phyloP scores from a whole-genome alignment of 108 stramenopile species.

The Schizochytrium sp. region DNA sequence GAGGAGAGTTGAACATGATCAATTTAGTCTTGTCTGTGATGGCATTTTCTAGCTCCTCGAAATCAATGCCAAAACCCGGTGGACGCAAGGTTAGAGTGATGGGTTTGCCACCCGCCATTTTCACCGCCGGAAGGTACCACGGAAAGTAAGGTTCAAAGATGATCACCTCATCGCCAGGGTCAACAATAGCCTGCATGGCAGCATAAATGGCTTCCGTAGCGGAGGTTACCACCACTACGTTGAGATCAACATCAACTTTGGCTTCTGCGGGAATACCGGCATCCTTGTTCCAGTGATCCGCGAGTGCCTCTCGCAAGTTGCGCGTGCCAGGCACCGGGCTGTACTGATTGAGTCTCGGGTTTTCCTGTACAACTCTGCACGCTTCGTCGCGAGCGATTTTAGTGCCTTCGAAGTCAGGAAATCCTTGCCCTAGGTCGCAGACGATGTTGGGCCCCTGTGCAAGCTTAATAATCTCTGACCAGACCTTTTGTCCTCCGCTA shows the following conservation, averaged over 20 bases:
- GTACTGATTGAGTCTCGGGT: conserved; percentile 30
- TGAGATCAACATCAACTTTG: background rate
- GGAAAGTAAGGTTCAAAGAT: conserved; percentile 98
- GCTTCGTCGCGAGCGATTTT: conserved; percentile 13
- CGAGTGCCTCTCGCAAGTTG: background rate
- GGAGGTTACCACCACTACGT: conserved; percentile 94
- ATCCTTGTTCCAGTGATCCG: conserved; percentile 52
- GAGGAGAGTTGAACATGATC: conserved; percentile 94
- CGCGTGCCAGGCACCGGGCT: conserved; percentile 39
- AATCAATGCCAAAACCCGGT: conserved; percentile 86
- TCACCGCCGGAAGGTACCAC: conserved; percentile 86
- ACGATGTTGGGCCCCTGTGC: conserved; percentile 38
- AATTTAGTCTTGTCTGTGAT: conserved; percentile 86
- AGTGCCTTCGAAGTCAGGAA: conserved; percentile 41
- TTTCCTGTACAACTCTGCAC: conserved; percentile 13
- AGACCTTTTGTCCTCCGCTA: conserved; percentile 44
- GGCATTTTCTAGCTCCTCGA: conserved; percentile 75
- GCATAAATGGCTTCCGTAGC: conserved; percentile 91
- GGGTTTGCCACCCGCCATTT: conserved; percentile 86
- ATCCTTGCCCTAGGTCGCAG: conserved; percentile 32
- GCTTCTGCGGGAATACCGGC: conserved; percentile 25
- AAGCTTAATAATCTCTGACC: conserved; percentile 52
- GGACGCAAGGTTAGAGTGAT: conserved; percentile 81
- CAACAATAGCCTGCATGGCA: conserved; percentile 86
- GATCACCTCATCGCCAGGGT: conserved; percentile 91